Evolutionary conservation across 176 grass and related monocot genomes (phyloP).

Genomic region (Bonia amplexicaulis): DNA sequence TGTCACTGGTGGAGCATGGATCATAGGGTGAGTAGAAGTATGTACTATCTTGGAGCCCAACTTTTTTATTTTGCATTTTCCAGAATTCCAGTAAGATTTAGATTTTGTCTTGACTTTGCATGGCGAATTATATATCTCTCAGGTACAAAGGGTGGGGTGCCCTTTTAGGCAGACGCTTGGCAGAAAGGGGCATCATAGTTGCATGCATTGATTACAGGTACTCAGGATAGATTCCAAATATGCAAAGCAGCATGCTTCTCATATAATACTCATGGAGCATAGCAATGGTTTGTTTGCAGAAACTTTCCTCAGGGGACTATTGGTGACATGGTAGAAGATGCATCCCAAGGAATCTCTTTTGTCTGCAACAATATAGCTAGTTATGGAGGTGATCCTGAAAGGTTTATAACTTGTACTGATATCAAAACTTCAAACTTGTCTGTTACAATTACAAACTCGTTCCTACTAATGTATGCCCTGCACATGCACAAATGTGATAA

Average conservation of each 20-base stretch:
- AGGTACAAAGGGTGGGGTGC: slow-evolving; percentile 98
- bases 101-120: background rate
- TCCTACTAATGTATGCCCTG: background rate
- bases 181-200: slow-evolving; percentile 94
- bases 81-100: background rate
- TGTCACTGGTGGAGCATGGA: slow-evolving; percentile 93
- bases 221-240: background rate
- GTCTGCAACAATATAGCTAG: slow-evolving; percentile 73
- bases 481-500: background rate
- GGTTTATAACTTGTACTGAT: slow-evolving; percentile 44
- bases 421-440: background rate
- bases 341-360: slow-evolving; percentile 77
- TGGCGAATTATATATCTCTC: slow-evolving; percentile 1
- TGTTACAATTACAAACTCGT: background rate
- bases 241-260: background rate
- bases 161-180: slow-evolving; percentile 89
- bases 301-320: slow-evolving; percentile 98
- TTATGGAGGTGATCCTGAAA: slow-evolving; percentile 86
- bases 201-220: slow-evolving; percentile 97
- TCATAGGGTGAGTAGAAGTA: slow-evolving; percentile 85
- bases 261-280: slow-evolving; percentile 22
- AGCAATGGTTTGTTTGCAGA: slow-evolving; percentile 46
- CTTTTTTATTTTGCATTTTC: background rate
- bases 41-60: slow-evolving; percentile 1
- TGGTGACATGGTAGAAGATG: slow-evolving; percentile 85